Evolutionary conservation across 176 grass and related monocot species (phyloP), one percentile per base, ranked within the genome.

Genomic region (Phoenix dactylifera): DNA sequence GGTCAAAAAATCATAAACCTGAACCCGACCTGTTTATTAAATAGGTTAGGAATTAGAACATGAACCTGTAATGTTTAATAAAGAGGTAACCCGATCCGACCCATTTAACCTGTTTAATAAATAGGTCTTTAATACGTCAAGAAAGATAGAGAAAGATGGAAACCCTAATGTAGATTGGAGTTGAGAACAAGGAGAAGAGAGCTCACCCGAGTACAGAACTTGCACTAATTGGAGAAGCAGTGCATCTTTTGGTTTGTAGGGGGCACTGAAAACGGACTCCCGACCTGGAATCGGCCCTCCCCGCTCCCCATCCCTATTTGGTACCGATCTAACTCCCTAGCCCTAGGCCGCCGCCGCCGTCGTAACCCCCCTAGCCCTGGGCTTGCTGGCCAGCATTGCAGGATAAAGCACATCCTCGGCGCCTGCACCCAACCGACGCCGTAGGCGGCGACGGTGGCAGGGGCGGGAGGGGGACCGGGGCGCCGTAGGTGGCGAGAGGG

Each of bases 191-290:
- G 17, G 4, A 52, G 1, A 26, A 60, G 50, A 59, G 18, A 6
- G 28, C 60, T 44, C 64, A 74, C 71, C n/a, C 71, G 24, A 16
- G 64, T 51, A 44, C 71, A 74, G 50, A 57, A 74, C 60, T 74
- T 60, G 59, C 71, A 74, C 2, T 74, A 51, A 65, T 74, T 60
- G 26, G 59, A 64, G 18, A 48, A 74, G 50, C 71, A 64, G 19
- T 23, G 58, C 60, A 74, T 32, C 50, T 63, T 74, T 74, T 74
- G 71, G 59, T 44, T 74, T 64, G 60, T 65, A 74, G 71, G 71
- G 60, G 60, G 71, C 71, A 65, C 71, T 22, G 59, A 51, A 22
- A 59, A 66, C 0, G 82, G 75, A 39, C 16, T 64, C 57, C 64
- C 6, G 59, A 24, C 25, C 4, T 26, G 26, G 4, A 57, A 60